Conservation (phyloP, 306 rosid species). For the Cotoneaster glaucophyllus region DNA sequence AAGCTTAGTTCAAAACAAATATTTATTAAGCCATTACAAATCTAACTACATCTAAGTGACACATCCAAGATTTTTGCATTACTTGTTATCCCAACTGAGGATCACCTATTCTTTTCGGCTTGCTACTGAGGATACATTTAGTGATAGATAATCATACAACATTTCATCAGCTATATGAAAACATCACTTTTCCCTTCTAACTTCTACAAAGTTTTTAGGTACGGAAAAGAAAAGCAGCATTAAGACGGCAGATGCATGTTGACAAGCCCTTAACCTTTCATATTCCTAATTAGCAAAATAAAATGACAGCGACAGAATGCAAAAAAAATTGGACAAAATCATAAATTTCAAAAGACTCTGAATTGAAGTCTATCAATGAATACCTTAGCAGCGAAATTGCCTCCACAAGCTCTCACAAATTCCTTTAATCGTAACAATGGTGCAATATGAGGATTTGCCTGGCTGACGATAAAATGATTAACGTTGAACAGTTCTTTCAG, state of each 20-base stretch:
- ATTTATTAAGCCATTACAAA: background rate
- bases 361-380: slow-evolving; percentile 15
- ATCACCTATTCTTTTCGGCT: background rate
- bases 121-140: background rate
- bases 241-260: background rate
- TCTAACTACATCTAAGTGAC: background rate
- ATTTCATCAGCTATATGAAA: background rate
- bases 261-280: background rate
- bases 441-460: slow-evolving; percentile 93
- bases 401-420: slow-evolving; percentile 74
- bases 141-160: background rate
- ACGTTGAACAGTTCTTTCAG: slow-evolving; percentile 90
- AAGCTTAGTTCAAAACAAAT: background rate
- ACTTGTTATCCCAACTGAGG: background rate
- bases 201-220: background rate
- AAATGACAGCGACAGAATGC: background rate
- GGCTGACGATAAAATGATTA: slow-evolving; percentile 93
- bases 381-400: slow-evolving; percentile 97
- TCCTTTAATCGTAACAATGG: slow-evolving; percentile 83
- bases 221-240: background rate
- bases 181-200: background rate
- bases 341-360: background rate
- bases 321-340: background rate
- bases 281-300: background rate
- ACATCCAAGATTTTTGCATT: background rate